Base-by-base conservation (phyloP, 768 basidiomycete species). In the Epithele typhae region DNA sequence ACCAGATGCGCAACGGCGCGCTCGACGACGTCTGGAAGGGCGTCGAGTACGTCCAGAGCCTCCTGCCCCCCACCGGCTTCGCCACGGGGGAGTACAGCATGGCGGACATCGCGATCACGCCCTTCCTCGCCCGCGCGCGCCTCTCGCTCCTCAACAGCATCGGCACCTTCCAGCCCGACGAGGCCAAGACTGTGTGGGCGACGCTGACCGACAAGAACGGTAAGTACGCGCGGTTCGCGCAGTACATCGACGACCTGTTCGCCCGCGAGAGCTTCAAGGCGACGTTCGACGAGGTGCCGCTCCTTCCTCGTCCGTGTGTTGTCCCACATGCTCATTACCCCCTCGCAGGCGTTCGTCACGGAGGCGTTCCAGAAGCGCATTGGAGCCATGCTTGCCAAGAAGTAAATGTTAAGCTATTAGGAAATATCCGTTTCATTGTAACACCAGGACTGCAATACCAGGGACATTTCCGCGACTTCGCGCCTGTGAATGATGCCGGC, bases 31-130 rank as follows among this genome's bases (percentile, higher is more conserved):
- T 82, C 37, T 57, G 76, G 19, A 51, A 53, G 9, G 76, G 65
- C 0, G 56, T 81, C 35, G 74, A 79, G 41, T 62, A 61, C 23
- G 54, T 79, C 25, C 82, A 84, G 59, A 54, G 51, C 4, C 64
- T 78, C 21, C 67, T 87, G 25, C 75, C 78, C 0, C 53, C 59
- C 5, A 65, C 71, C 34, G 76, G 75, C 27, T 80, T 67, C 37
- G 79, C 59, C 1, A 37, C 68, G 11, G 70, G 69, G 3, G 59
- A 66, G 19, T 85, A 72, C 60, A 79, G 74, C n/a, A 75, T 77
- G 42, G 84, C 83, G 11, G 85, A 86, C 53, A 74, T 77, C 5
- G 76, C 79, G 0, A 58, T 84, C 21, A 65, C 74, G 4, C 81
- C 85, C 1, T 81, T 84, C 71, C 54, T 84, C 12, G 80, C 72